Base-by-base conservation (phyloP, 108 stramenopile genomes). In the Poteriospumella lacustris region DNA sequence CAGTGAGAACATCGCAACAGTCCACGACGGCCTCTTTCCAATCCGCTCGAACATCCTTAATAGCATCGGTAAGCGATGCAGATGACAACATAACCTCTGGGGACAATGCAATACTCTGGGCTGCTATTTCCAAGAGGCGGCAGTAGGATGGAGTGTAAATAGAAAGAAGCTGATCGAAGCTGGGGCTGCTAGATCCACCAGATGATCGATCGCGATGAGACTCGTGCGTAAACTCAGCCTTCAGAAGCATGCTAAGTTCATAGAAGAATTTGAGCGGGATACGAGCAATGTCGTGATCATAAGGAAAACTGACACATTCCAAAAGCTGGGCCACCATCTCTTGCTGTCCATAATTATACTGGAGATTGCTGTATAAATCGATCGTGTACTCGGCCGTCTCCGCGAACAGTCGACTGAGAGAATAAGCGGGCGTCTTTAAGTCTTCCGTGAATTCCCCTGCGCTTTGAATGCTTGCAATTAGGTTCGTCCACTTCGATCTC, bases 221-320 rank as follows among this genome's bases (percentile, higher is more conserved):
- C 52, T 56, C 52, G 24, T 56, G 19, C 15, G 52, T 56, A 19
- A 19, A 24, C 24, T 56, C 52, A 56, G 43, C 12, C 36, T 73
- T 73, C 3, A 73, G 26, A 9, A 73, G 5, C 41, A 33, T 56
- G 41, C 12, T 34, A 9, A 73, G 41, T 73, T 73, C 40, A 38
- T 73, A 73, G 47, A 73, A 73, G 28, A 44, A 44, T 38, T 42
- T 39, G 9, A 73, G 36, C 5, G 70, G 70, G 36, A 73, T 73
- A 5, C 70, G 36, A 28, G 70, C 70, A 9, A 73, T 42, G 12
- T 73, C 12, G 5, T 15, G 47, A 38, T 38, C 33, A n/a, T 26
- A 5, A 29, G 5, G 41, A 42, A 52, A 73, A 42, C 3, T 24
- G 9, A 34, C 70, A 38, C 70, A 73, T 56, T 73, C 47, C 41